Conservation (phyloP, 106 monocot genomes). For the Acorus gramineus region DNA sequence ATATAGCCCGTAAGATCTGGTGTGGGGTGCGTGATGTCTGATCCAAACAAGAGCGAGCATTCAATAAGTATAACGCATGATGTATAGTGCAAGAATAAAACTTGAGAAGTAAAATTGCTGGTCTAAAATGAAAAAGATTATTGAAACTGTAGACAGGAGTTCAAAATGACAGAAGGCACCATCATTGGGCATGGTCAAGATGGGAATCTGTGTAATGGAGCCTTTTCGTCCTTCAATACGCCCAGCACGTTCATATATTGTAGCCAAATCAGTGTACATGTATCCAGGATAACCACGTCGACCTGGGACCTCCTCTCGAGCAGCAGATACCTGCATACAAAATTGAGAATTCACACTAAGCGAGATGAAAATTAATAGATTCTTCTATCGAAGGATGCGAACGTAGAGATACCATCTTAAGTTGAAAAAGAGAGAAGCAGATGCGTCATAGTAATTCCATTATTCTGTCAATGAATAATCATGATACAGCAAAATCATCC, state of each 20-base stretch:
- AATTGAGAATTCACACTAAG: neutral
- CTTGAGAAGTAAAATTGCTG: too few species aligned
- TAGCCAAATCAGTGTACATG: constrained; percentile 99
- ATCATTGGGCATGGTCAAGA: constrained; percentile 99
- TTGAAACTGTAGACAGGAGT: too few species aligned
- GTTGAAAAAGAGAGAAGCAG: too few species aligned
- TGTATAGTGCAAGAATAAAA: neutral
- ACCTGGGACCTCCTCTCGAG: constrained; percentile 97
- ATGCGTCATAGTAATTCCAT: too few species aligned
- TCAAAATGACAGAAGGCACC: constrained; percentile 28
- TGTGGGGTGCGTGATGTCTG: constrained; percentile 99
- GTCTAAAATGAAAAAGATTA: too few species aligned
- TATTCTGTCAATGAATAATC: too few species aligned
- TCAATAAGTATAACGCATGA: neutral
- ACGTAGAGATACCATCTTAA: neutral
- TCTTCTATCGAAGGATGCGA: neutral
- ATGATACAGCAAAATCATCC: too few species aligned
- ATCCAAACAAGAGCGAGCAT: constrained; percentile 2
- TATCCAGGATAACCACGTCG: constrained; percentile 99
- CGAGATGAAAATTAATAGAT: neutral
- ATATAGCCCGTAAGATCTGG: constrained; percentile 99
- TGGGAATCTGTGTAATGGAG: constrained; percentile 97
- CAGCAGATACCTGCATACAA: constrained; percentile 75
- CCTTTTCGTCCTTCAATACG: constrained; percentile 99
- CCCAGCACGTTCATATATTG: constrained; percentile 98